A percentile compares a stretch with the other conserved stretches of the same genome.
Conservation (phyloP, 2,329 filamentous ascomycete genomes). For the Colletotrichum coccodes region DNA sequence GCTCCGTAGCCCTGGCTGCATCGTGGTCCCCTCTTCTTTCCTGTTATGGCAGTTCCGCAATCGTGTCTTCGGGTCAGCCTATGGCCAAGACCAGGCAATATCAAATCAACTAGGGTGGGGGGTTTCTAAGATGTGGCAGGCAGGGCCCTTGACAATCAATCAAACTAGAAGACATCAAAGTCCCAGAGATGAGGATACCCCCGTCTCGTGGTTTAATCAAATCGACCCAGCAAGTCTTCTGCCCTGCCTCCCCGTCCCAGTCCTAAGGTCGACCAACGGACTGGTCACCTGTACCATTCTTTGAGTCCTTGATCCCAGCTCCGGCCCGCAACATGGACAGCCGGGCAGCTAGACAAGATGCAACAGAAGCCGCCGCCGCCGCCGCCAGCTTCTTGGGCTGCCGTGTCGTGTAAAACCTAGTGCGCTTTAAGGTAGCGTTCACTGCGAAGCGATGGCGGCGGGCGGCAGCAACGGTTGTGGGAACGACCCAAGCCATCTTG, state of each 20-base stretch:
- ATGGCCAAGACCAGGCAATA: background rate
- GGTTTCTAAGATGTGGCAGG: background rate
- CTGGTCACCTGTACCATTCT: slow-evolving; percentile 8
- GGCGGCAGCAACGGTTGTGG: slow-evolving; percentile 14
- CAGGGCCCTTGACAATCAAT: background rate
- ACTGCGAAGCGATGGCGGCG: background rate
- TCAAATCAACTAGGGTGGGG: background rate
- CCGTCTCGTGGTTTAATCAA: slow-evolving; percentile 52
- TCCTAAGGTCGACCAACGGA: background rate
- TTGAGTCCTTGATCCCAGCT: slow-evolving; percentile 13
- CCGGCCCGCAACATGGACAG: slow-evolving; percentile 6
- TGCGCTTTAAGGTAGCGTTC: background rate
- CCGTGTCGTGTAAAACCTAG: background rate
- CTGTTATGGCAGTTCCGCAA: background rate
- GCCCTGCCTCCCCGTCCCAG: background rate
- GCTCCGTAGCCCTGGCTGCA: background rate
- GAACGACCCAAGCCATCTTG: background rate
- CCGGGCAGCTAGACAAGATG: background rate
- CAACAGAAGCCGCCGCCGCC: background rate
- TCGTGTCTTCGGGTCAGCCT: background rate
- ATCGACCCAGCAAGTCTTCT: background rate
- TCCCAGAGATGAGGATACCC: slow-evolving; percentile 54
- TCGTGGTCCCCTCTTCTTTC: background rate
- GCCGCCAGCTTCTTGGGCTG: background rate
- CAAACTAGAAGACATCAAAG: background rate